Base-by-base conservation (phyloP, 2,329 filamentous ascomycete species). In the Passalora sequoiae region DNA sequence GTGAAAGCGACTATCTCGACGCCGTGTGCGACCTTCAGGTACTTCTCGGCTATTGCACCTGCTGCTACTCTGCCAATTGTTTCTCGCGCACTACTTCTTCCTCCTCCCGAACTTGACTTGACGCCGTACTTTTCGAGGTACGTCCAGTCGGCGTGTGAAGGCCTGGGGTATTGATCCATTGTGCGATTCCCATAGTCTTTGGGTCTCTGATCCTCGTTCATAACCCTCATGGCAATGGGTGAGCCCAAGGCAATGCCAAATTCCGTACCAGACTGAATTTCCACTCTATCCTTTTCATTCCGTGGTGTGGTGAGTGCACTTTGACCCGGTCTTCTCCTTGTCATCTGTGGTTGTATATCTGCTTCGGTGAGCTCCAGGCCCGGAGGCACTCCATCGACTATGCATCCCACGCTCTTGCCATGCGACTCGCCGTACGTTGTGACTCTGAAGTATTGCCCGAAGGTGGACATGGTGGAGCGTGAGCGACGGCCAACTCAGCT, bases 41-140 rank as follows among this genome's bases (percentile, higher is more conserved):
- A 96, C 67, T 97, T 94, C 66, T 98, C 91, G 27, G 88, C 88
- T 57, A 97, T 88, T 31, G 89, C 86, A 46, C 89, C 89, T 15
- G 89, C 89, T 38, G 91, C 89, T 16, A 97, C 91, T 56, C 91
- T 80, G 51, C 80, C 79, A 62, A 97, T 95, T 8, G 91, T 97
- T 75, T 97, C 91, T 53, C 91, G 76, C n/a, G 92, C 92, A 64
- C 84, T 89, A 64, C 84, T 89, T 50, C 92, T 78, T 41, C 92
- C 91, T 57, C 92, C 91, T 46, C 92, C 91, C 49, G 83, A 89
- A 64, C 81, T 86, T 27, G 92, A 89, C 73, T 94, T 94, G 57
- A 94, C 82, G 44, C 91, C 91, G 66, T 98, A 98, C 72, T 97
- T 97, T 67, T 95, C 86, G 49, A 95, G 76, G 70, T 97, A 97